Evolutionary conservation across 176 grass and related monocot genomes (phyloP).

Genomic region (Saccharum spontaneum): DNA sequence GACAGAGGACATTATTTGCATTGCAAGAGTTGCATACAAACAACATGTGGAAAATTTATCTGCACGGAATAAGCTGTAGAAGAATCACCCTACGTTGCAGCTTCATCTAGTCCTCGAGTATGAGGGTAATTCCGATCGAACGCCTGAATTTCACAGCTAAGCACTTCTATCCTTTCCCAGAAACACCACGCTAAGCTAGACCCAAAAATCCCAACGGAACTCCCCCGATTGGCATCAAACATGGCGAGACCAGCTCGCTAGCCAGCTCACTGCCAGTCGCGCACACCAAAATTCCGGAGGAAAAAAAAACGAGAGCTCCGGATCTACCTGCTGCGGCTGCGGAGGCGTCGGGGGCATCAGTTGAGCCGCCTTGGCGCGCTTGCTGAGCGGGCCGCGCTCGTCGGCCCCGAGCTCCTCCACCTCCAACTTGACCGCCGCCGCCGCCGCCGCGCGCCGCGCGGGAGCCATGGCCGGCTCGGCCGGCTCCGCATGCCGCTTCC

Average conservation of each 20-base stretch:
- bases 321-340: slow-evolving; percentile 47
- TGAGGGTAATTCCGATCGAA: not conserved
- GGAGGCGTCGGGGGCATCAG: not conserved
- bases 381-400: slow-evolving; percentile 18
- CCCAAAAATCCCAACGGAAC: not conserved
- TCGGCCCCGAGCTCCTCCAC: slow-evolving; percentile 23
- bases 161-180: not conserved
- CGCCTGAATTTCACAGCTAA: not conserved
- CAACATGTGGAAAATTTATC: not conserved
- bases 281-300: not conserved
- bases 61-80: not conserved
- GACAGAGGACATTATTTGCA: not conserved
- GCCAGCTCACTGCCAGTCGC: not conserved
- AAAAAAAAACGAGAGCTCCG: not conserved
- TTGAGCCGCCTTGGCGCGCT: slow-evolving; percentile 37
- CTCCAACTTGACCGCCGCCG: slow-evolving; percentile 43
- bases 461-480: slow-evolving; percentile 25
- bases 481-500: slow-evolving; percentile 30
- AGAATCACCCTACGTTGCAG: not conserved
- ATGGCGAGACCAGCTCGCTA: not conserved
- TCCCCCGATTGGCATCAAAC: not conserved
- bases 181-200: not conserved
- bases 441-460: not conserved
- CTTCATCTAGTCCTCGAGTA: not conserved
- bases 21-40: not conserved